phyloP scores from a whole-genome alignment of 495 filamentous ascomycete species.

The Penicillium crystallinum region DNA sequence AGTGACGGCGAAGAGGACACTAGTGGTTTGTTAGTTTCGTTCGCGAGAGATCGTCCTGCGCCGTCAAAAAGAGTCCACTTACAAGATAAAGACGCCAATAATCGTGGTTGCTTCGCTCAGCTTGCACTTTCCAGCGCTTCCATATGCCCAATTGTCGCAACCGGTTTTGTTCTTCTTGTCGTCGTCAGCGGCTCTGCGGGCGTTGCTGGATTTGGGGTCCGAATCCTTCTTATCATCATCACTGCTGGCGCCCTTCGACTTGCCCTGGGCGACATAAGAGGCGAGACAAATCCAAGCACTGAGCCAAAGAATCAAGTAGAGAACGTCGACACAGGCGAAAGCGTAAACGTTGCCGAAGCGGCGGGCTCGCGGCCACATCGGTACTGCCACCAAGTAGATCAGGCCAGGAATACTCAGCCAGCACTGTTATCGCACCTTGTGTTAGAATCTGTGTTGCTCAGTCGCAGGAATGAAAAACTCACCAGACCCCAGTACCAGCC shows the following conservation, averaged over 20 bases:
- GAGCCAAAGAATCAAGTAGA: slow-evolving; percentile 80
- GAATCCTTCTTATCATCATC: slow-evolving; percentile 11
- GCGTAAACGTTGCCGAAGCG: slow-evolving; percentile 78
- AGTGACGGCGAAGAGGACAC: slow-evolving; percentile 69
- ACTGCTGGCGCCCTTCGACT: slow-evolving; percentile 12
- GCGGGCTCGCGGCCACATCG: slow-evolving; percentile 75
- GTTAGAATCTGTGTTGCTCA: slow-evolving; percentile 13
- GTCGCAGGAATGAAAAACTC: slow-evolving; percentile 24
- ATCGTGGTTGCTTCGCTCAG: slow-evolving; percentile 75
- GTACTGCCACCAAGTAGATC: slow-evolving; percentile 77
- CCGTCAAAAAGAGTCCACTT: slow-evolving; percentile 24
- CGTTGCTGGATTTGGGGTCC: slow-evolving; percentile 14
- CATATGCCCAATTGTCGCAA: slow-evolving; percentile 52
- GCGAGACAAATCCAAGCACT: slow-evolving; percentile 74
- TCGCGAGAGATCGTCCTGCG: neutral
- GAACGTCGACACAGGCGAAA: slow-evolving; percentile 65
- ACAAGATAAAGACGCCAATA: slow-evolving; percentile 79
- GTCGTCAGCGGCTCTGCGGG: slow-evolving; percentile 13
- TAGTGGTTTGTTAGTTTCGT: slow-evolving; percentile 28
- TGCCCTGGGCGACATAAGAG: slow-evolving; percentile 54
- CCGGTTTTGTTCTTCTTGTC: slow-evolving; percentile 25
- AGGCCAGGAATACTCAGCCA: slow-evolving; percentile 79
- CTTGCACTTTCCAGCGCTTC: slow-evolving; percentile 54
- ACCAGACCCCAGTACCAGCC: slow-evolving; percentile 78
- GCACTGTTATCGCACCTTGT: slow-evolving; percentile 49